Evolutionary conservation across 2,329 filamentous ascomycete genomes (phyloP).

Genomic region (Fusarium siculi): DNA sequence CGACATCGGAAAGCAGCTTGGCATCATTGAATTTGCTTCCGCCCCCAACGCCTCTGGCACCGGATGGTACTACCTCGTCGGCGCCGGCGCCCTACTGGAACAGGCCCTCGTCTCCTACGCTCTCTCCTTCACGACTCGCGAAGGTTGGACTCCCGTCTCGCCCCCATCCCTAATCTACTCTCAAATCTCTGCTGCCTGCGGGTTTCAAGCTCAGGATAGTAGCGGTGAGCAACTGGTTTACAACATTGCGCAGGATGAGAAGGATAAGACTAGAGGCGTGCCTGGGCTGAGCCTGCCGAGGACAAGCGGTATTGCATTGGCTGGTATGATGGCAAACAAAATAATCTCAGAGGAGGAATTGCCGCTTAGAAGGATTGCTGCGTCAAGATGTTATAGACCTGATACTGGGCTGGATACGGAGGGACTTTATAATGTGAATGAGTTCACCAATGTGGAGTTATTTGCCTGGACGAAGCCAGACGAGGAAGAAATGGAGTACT

Average conservation of each 20-base stretch:
- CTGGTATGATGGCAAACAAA: not conserved
- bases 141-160: not conserved
- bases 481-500: not conserved
- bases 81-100: not conserved
- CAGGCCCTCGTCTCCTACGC: not conserved
- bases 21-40: not conserved
- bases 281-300: not conserved
- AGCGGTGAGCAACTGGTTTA: not conserved
- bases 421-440: not conserved
- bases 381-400: not conserved
- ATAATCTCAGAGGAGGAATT: not conserved
- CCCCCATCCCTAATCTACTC: not conserved
- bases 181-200: not conserved
- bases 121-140: not conserved
- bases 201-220: rapidly evolving
- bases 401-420: rapidly evolving
- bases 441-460: not conserved
- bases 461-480: not conserved
- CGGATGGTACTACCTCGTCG: not conserved
- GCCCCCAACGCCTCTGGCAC: rapidly evolving
- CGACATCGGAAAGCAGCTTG: not conserved
- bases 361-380: not conserved
- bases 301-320: not conserved
- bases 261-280: not conserved
- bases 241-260: not conserved